Evolutionary conservation across 768 basidiomycete species (phyloP), one percentile per base, ranked within the genome.

Genomic region (Aureoboletus auriporus): DNA sequence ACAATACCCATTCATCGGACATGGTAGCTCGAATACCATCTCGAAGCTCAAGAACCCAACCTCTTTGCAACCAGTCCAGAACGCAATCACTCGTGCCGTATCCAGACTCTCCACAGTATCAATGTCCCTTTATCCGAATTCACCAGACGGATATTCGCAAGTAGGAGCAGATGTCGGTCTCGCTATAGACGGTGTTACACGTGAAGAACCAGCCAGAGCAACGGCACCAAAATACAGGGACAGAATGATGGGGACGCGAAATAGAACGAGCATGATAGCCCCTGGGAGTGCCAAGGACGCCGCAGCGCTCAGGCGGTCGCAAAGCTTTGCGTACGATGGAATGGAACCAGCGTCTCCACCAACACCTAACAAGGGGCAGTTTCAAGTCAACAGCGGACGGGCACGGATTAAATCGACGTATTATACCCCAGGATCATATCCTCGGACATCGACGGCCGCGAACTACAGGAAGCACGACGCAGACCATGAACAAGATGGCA

Each of bases 341-440:
- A 73, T 75, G 34, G 79, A 80, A 46, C 60, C 74, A 27, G 56
- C 62, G 4, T 79, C 80, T 8, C 78, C 80, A 23, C 47, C 39
- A 47, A 65, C 47, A 39, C 59, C 37, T 1, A 57, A 60, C 42
- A 47, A 49, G 35, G 52, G 37, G 3, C 57, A 57, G 27, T 63
- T 62, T 42, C 20, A 23, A 23, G 20, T 33, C 10, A 68, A 57
- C 41, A 79, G 77, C 47, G 81, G 85, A 34, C 80, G 86, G 33
- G 78, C 76, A 40, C 78, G 77, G 31, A 82, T 87, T 54, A 84
- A 86, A 62, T 85, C 84, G 8, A 75, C 83, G 6, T 84, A 88
- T 58, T 81, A 79, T 49, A 75, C 77, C 8, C 72, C 77, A 5
- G 73, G 78, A 6, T 64, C 72, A 34, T 76, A 80, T 65, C 75